A percentile compares a stretch with the other conserved stretches of the same genome.
phyloP scores from a whole-genome alignment of 345 rosid species.

The Gynandropsis gynandra region DNA sequence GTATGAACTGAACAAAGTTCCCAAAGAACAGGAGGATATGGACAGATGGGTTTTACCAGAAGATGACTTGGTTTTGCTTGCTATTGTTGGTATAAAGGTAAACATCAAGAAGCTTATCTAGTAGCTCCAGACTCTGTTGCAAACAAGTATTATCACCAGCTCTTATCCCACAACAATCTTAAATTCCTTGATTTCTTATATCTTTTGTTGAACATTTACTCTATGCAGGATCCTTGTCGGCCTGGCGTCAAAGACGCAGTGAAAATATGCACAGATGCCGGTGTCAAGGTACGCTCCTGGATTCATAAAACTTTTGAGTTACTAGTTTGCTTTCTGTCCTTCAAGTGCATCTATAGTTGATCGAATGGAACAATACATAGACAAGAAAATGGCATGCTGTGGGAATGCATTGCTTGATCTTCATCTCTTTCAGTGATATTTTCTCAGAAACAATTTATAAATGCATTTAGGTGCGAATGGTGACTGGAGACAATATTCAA shows the following conservation, averaged over 20 bases:
- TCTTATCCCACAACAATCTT: slow-evolving; percentile 5
- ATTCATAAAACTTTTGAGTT: too few relatives aligned
- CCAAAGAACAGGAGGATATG: slow-evolving; percentile 47
- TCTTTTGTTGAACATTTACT: slow-evolving; percentile 1
- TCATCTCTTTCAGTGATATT: slow-evolving; percentile 6
- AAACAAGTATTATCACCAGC: background rate
- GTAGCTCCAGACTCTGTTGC: slow-evolving; percentile 3
- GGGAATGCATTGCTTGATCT: background rate
- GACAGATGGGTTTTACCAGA: slow-evolving; percentile 82
- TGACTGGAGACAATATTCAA: slow-evolving; percentile 93
- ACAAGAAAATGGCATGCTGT: too few relatives aligned
- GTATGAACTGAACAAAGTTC: slow-evolving; percentile 54
- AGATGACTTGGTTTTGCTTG: slow-evolving; percentile 84
- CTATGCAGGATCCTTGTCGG: slow-evolving; percentile 97
- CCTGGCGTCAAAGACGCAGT: slow-evolving; percentile 82
- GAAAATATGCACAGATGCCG: slow-evolving; percentile 63
- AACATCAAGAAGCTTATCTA: background rate
- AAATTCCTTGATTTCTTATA: too few relatives aligned
- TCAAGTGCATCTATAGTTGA: too few relatives aligned
- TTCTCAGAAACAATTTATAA: background rate
- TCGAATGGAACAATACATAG: too few relatives aligned
- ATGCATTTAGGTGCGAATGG: slow-evolving; percentile 84
- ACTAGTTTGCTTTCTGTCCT: too few relatives aligned
- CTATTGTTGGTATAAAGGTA: slow-evolving; percentile 96
- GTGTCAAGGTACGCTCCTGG: slow-evolving; percentile 65